Percentiles rank a stretch among this genome's conserved stretches.
Evolutionary conservation across 169 alveolate species (phyloP).

Genomic region (Plasmodium coatneyi): DNA sequence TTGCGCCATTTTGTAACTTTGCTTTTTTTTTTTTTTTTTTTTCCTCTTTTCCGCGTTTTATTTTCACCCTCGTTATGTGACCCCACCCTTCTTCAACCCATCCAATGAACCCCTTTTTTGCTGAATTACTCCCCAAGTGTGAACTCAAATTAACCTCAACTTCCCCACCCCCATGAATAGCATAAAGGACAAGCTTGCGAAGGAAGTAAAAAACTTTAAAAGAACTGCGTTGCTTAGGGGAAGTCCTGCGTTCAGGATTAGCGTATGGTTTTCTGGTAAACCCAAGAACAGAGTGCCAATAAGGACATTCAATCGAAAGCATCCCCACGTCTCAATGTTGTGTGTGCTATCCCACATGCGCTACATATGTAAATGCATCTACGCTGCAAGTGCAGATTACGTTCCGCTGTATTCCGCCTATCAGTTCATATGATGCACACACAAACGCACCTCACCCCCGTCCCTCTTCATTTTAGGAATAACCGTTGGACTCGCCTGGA

Average conservation of each 20-base stretch:
- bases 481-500: constrained; percentile 72
- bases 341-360: neutral
- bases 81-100: neutral
- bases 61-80: neutral
- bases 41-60: neutral
- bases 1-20: neutral
- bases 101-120: neutral
- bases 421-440: neutral
- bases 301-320: neutral
- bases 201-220: constrained; percentile 63
- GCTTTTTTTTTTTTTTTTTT: neutral
- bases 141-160: neutral
- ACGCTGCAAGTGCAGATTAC: neutral
- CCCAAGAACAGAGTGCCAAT: neutral
- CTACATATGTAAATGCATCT: neutral
- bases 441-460: neutral
- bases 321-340: neutral
- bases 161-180: constrained; percentile 19
- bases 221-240: constrained; percentile 72
- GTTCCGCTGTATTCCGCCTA: neutral
- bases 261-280: constrained; percentile 75
- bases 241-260: constrained; percentile 68
- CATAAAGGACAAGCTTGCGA: constrained; percentile 28
- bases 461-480: constrained; percentile 13
- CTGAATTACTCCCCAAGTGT: neutral